phyloP scores from a whole-genome alignment of 2,329 filamentous ascomycete species.

The Tolypocladium ophioglossoides region DNA sequence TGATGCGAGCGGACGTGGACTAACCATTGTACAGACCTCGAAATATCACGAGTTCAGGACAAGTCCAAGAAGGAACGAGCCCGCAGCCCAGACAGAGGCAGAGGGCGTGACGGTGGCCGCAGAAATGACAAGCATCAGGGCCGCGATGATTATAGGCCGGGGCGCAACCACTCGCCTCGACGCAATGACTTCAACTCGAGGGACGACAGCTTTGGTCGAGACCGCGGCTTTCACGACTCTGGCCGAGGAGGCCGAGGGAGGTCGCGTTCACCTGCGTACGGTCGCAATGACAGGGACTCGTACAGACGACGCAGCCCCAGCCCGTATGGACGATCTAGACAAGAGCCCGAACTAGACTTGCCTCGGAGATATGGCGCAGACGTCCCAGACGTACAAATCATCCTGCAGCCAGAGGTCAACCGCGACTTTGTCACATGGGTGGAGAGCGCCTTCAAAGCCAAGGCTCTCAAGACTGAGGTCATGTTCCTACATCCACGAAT shows the following conservation, averaged over 20 bases:
- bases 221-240: conserved; percentile 30
- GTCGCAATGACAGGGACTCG: conserved; percentile 32
- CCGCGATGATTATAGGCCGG: conserved; percentile 57
- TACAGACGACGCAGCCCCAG: conserved; percentile 63
- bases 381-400: conserved; percentile 82
- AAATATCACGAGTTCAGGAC: conserved; percentile 81
- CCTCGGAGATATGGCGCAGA: conserved; percentile 63
- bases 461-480: conserved; percentile 64
- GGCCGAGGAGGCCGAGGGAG: conserved; percentile 42
- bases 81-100: conserved; percentile 50
- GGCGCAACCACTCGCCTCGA: conserved; percentile 47
- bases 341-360: conserved; percentile 53
- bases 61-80: conserved; percentile 52
- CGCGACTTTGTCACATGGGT: conserved; percentile 77
- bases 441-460: conserved; percentile 61
- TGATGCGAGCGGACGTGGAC: conserved; percentile 19
- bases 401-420: conserved; percentile 68
- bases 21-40: conserved; percentile 49
- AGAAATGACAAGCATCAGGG: conserved; percentile 33
- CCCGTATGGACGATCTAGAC: conserved; percentile 41
- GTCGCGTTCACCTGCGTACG: conserved; percentile 54
- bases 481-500: conserved; percentile 71
- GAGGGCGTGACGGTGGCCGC: conserved; percentile 31
- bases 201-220: conserved; percentile 49
- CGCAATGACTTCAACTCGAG: conserved; percentile 45